Base-by-base conservation (phyloP, 352 stramenopile species). In the Lagenidium giganteum region DNA sequence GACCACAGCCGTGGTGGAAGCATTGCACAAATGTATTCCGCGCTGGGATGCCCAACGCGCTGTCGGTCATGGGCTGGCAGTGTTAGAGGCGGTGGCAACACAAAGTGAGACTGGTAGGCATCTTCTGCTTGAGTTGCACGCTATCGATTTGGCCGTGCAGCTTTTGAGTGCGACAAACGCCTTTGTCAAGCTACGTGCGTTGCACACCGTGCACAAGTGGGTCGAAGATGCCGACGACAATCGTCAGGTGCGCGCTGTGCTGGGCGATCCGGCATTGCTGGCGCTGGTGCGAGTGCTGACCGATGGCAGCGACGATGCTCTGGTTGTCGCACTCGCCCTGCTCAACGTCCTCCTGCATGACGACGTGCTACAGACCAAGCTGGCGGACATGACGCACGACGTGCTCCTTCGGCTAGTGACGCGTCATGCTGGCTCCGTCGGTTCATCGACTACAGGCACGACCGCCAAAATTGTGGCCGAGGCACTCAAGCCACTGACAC, bases 321-420 rank as follows among this genome's bases (percentile, higher is more conserved):
- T 87, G 16, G 17, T 76, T 1, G 67, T 73, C 14, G 64, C 63
- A 4, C 46, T 87, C 25, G 39, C 31, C 0, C 62, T 87, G 3
- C 54, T 87, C 14, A 75, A 83, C 31, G 51, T 61, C 30, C 52
- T 87, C 22, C 36, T 83, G 20, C 25, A 28, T 0, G 67, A 87
- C 43, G 75, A 84, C 1, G 35, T 53, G 17, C 54, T 85, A 12
- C 67, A 78, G 29, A 46, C 32, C 3, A 85, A 84, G 35, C 58
- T 87, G 20, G 53, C 65, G 3, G 51, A 64, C 1, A 83, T 72
- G 49, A 80, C 75, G 5, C 83, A 85, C 31, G 72, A 87, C 21
- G 57, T 85, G 8, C 44, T 84, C 13, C 61, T 85, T 18, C 71
- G 68, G 13, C 47, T 83, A 5, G 54, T 83, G 2, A 46, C 64